These are phyloP conservation scores for Peniophora sp. DNA, from an alignment of 1,284 basidiomycete genomes.

Conservation along the genomic window DNA sequence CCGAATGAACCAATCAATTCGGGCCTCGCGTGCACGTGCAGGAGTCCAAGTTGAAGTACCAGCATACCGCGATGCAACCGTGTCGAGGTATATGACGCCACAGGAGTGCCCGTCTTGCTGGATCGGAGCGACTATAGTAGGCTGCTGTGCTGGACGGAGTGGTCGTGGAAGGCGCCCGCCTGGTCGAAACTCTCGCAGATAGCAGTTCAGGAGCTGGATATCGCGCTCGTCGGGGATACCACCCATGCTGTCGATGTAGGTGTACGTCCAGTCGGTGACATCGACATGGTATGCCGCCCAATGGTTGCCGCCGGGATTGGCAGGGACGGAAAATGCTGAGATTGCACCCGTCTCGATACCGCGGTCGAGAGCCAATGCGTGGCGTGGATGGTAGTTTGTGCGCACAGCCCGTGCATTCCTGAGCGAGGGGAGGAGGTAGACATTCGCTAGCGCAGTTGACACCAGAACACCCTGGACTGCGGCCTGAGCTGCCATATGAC, in stretches of 20 bases:
- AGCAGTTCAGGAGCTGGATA: neutral
- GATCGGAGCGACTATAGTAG: constrained; percentile 2
- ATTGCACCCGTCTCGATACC: neutral
- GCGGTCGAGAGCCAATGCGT: neutral
- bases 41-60: constrained; percentile 6
- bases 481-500: neutral
- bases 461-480: neutral
- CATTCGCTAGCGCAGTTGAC: neutral
- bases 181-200: neutral
- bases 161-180: neutral
- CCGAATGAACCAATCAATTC: constrained; percentile 11
- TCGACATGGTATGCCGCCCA: constrained; percentile 9
- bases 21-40: neutral
- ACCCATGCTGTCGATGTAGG: neutral
- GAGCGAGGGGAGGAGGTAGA: neutral
- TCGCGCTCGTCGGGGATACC: neutral
- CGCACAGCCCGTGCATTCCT: neutral
- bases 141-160: neutral
- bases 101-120: constrained; percentile 11
- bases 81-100: constrained; percentile 10
- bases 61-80: constrained; percentile 3
- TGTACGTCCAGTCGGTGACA: neutral
- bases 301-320: constrained; percentile 4
- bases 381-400: neutral
- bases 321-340: neutral